These are phyloP conservation scores for Colletotrichum musicola DNA, from an alignment of 2,329 filamentous ascomycete species.

Conservation along the genomic window DNA sequence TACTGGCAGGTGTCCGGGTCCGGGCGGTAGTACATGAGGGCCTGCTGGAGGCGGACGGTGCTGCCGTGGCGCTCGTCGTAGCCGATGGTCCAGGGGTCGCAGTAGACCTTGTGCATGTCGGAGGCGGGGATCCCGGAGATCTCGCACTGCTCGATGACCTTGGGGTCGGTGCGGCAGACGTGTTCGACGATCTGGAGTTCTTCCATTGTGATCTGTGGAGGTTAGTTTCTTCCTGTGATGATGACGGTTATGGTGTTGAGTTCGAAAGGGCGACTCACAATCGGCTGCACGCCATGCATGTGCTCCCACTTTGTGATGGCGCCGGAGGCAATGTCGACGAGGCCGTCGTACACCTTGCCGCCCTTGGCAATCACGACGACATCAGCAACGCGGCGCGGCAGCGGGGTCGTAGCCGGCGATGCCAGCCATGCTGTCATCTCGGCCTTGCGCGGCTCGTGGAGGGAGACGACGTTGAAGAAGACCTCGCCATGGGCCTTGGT, in stretches of 20 bases:
- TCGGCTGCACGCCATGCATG: constrained; percentile 82
- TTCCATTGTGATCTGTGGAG: constrained; percentile 83
- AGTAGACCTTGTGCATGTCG: constrained; percentile 97
- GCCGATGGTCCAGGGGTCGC: constrained; percentile 96
- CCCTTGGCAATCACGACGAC: constrained; percentile 84
- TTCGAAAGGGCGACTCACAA: constrained; percentile 62
- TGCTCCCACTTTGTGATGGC: constrained; percentile 81
- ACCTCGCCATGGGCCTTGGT: constrained; percentile 77
- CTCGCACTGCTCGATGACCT: constrained; percentile 90
- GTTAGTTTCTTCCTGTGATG: background rate
- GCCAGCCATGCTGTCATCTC: constrained; percentile 86
- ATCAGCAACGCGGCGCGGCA: constrained; percentile 81
- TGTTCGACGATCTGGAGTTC: constrained; percentile 86
- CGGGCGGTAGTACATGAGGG: constrained; percentile 94
- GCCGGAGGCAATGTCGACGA: constrained; percentile 77
- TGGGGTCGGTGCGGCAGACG: constrained; percentile 80
- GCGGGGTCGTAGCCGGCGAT: constrained; percentile 68
- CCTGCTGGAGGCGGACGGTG: constrained; percentile 85
- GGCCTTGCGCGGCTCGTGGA: constrained; percentile 87
- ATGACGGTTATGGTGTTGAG: background rate
- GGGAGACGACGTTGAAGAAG: constrained; percentile 87
- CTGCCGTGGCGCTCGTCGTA: constrained; percentile 92
- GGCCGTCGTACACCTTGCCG: constrained; percentile 84
- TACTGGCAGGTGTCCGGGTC: constrained; percentile 90
- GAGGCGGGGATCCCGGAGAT: constrained; percentile 83